phyloP scores from a whole-genome alignment of 140 eudicot genomes.

The Anethum foeniculum region DNA sequence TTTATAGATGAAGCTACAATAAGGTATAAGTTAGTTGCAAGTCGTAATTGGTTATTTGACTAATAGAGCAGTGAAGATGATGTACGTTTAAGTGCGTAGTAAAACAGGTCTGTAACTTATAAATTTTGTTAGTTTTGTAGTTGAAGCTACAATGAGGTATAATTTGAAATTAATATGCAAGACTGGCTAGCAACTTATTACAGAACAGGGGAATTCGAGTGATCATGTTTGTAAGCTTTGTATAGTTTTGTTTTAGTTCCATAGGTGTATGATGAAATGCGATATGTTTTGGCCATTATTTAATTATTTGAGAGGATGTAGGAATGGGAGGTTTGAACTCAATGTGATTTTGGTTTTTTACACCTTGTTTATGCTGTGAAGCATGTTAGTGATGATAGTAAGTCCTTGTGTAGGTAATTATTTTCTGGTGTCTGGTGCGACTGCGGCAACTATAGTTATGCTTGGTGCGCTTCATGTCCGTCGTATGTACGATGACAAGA shows the following conservation, averaged over 20 bases:
- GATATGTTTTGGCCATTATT: neutral
- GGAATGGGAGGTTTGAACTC: neutral
- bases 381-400: neutral
- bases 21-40: neutral
- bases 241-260: neutral
- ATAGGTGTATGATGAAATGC: neutral
- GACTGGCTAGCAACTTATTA: neutral
- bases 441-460: constrained; percentile 83
- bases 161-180: neutral
- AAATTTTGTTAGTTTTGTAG: neutral
- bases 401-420: constrained; percentile 46
- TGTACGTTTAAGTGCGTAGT: neutral
- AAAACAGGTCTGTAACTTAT: neutral
- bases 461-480: constrained; percentile 96
- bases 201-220: neutral
- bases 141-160: neutral
- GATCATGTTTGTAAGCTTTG: neutral
- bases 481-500: constrained; percentile 79
- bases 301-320: neutral
- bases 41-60: neutral
- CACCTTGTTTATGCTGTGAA: neutral
- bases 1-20: too few relatives aligned
- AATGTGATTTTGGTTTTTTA: neutral
- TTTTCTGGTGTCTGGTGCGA: constrained; percentile 85
- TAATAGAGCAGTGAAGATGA: neutral